These are phyloP conservation scores for Chytriomyces hyalinus DNA, from an alignment of 192 early-diverging fungal species.

Conservation along the genomic window DNA sequence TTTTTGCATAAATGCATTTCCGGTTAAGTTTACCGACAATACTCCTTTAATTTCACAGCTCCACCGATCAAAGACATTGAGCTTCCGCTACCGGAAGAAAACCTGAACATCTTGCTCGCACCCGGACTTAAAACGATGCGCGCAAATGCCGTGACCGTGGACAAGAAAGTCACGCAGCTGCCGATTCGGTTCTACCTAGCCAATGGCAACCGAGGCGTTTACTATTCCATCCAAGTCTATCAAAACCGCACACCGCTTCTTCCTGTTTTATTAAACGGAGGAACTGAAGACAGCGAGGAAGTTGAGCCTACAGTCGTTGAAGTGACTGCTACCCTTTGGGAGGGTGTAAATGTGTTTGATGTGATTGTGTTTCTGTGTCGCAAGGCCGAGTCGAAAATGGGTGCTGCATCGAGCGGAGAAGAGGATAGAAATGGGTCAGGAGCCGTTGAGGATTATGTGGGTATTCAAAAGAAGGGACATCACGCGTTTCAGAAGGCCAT, in stretches of 20 bases:
- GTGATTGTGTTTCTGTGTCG: conserved; percentile 34
- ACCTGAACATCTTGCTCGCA: neutral
- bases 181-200: conserved; percentile 48
- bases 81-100: conserved; percentile 20
- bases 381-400: conserved; percentile 21
- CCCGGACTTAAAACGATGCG: conserved; percentile 29
- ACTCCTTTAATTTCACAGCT: conserved; percentile 6
- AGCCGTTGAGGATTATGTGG: conserved; percentile 19
- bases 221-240: conserved; percentile 37
- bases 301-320: conserved; percentile 38
- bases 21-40: neutral
- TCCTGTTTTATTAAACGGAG: conserved; percentile 33
- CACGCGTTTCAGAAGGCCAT: conserved; percentile 31
- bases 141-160: conserved; percentile 36
- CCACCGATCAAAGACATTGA: conserved; percentile 36
- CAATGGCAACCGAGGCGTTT: conserved; percentile 28
- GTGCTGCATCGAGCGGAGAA: neutral
- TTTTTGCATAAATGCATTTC: neutral
- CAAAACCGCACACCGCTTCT: conserved; percentile 28
- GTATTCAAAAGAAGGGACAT: conserved; percentile 35
- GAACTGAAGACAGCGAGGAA: conserved; percentile 25
- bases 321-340: conserved; percentile 39
- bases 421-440: neutral
- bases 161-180: conserved; percentile 26
- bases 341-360: conserved; percentile 50